These are phyloP conservation scores for Aspergillus phoenicis DNA, from an alignment of 2,329 filamentous ascomycete species.

Conservation along the genomic window DNA sequence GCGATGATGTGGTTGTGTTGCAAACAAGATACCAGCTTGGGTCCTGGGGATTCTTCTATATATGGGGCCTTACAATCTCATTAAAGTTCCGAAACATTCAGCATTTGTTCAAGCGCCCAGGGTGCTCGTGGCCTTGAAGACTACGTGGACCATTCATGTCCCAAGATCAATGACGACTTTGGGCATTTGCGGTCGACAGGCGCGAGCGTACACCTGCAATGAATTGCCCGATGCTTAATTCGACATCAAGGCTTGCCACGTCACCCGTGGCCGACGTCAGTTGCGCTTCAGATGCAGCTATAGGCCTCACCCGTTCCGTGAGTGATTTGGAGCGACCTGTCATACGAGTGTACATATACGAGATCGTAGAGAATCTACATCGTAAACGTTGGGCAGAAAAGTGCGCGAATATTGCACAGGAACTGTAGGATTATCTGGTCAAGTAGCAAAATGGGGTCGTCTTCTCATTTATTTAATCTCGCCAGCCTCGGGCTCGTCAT, in stretches of 20 bases:
- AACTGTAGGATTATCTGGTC: slow-evolving; percentile 32
- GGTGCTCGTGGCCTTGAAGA: slow-evolving; percentile 16
- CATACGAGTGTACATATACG: slow-evolving; percentile 7
- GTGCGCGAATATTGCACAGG: slow-evolving; percentile 7
- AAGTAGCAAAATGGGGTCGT: slow-evolving; percentile 28
- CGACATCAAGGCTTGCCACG: slow-evolving; percentile 35
- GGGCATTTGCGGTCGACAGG: slow-evolving; percentile 23
- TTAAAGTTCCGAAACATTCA: slow-evolving; percentile 6
- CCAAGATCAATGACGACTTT: slow-evolving; percentile 15
- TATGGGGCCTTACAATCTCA: slow-evolving; percentile 7
- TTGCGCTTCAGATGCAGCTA: slow-evolving; percentile 29
- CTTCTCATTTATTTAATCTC: slow-evolving; percentile 43
- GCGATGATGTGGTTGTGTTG: neutral
- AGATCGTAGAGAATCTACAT: slow-evolving; percentile 16
- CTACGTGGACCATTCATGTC: slow-evolving; percentile 36
- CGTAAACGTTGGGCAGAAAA: slow-evolving; percentile 4
- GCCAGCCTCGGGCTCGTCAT: slow-evolving; percentile 66
- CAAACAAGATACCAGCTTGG: neutral
- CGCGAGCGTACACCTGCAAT: slow-evolving; percentile 25
- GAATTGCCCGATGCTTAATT: slow-evolving; percentile 23
- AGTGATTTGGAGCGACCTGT: neutral
- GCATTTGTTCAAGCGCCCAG: slow-evolving; percentile 13
- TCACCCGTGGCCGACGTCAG: slow-evolving; percentile 32
- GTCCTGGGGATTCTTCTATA: slow-evolving; percentile 7
- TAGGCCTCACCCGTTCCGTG: slow-evolving; percentile 11